phyloP scores from a whole-genome alignment of 768 basidiomycete genomes.

The Asterophora parasitica region DNA sequence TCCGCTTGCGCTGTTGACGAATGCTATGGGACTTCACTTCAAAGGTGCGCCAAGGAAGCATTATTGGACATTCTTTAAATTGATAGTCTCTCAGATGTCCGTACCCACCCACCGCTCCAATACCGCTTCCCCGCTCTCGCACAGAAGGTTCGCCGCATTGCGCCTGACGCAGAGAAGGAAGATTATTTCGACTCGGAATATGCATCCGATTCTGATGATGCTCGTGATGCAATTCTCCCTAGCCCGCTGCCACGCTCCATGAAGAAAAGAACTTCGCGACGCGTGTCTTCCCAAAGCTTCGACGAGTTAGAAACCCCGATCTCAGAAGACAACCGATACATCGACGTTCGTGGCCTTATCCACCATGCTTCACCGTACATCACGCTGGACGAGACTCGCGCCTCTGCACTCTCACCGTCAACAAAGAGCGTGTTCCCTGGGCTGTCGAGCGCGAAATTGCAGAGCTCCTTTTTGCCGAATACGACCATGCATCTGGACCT shows the following conservation, averaged over 20 bases:
- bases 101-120: constrained; percentile 60
- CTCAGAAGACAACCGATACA: constrained; percentile 27
- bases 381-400: constrained; percentile 39
- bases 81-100: constrained; percentile 42
- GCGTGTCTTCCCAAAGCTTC: constrained; percentile 15
- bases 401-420: constrained; percentile 39
- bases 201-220: constrained; percentile 31
- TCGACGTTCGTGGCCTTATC: constrained; percentile 31
- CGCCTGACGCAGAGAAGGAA: background rate
- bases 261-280: constrained; percentile 15
- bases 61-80: background rate
- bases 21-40: constrained; percentile 56
- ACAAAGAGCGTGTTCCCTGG: constrained; percentile 24
- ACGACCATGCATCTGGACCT: constrained; percentile 50
- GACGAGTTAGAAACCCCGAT: constrained; percentile 15
- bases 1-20: constrained; percentile 57
- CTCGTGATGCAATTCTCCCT: constrained; percentile 30
- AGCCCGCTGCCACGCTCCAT: constrained; percentile 22
- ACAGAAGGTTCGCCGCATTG: constrained; percentile 9
- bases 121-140: constrained; percentile 48
- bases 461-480: constrained; percentile 46
- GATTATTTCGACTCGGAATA: constrained; percentile 15
- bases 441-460: constrained; percentile 5
- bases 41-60: constrained; percentile 36
- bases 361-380: constrained; percentile 41